Conservation (phyloP, 495 filamentous ascomycete species). For the Xanthoparmelia taractica region DNA sequence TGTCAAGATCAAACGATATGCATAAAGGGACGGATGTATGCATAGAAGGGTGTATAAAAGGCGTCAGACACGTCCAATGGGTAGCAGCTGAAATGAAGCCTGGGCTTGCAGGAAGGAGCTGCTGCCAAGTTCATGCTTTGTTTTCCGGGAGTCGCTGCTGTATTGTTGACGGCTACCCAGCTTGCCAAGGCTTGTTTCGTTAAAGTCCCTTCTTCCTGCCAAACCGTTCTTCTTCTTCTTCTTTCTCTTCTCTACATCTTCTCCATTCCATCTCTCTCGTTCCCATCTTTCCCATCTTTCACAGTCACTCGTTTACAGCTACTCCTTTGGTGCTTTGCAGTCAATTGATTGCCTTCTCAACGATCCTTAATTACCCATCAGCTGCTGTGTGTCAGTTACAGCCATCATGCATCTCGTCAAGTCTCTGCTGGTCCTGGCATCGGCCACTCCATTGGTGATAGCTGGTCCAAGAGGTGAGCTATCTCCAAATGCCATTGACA, state of each 20-base stretch:
- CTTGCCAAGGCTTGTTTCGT: background rate
- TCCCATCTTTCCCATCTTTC: background rate
- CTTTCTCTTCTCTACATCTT: constrained; percentile 12
- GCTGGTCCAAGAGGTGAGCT: constrained; percentile 14
- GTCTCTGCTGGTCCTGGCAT: constrained; percentile 3
- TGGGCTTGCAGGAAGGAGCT: too few relatives aligned
- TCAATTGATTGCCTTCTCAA: background rate
- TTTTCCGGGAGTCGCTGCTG: background rate
- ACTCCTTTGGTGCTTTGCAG: background rate
- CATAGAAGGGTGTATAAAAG: too few relatives aligned
- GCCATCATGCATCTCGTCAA: constrained; percentile 11
- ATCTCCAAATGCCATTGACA: background rate
- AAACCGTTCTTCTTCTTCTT: background rate
- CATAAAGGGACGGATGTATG: too few relatives aligned
- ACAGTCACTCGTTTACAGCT: constrained; percentile 14
- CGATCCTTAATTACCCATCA: background rate
- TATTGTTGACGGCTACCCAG: background rate
- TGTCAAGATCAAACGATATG: too few relatives aligned
- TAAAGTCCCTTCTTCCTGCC: background rate
- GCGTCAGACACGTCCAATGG: background rate
- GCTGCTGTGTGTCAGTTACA: background rate
- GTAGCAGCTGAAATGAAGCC: background rate
- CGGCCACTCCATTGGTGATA: constrained; percentile 9
- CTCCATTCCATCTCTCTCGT: too few relatives aligned
- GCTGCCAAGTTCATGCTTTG: background rate